Percentiles rank a stretch among this genome's conserved stretches.
Evolutionary conservation across 495 filamentous ascomycete genomes (phyloP).

Genomic region (Thermochaetoides thermophila): DNA sequence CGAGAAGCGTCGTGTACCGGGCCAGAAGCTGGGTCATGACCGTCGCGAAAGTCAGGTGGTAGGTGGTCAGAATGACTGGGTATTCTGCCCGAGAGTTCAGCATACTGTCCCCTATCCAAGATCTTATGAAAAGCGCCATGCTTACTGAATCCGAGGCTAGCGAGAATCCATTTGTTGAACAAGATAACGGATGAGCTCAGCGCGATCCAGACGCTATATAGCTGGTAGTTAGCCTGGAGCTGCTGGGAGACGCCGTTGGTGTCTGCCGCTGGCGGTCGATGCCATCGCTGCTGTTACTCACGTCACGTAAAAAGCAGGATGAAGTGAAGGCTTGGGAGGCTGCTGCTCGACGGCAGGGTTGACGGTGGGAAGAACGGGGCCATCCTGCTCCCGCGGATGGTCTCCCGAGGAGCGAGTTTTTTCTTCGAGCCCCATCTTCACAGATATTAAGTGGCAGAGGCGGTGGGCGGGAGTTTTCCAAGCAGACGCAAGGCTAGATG

Average conservation of each 20-base stretch:
- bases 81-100: conserved; percentile 31
- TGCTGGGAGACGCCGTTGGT: conserved; percentile 23
- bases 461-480: not conserved
- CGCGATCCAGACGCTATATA: conserved; percentile 80
- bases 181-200: conserved; percentile 87
- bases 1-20: conserved; percentile 68
- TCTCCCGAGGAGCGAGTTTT: conserved; percentile 71
- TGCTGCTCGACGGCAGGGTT: conserved; percentile 58
- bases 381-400: conserved; percentile 39
- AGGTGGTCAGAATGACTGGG: conserved; percentile 75
- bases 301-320: conserved; percentile 81
- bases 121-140: too few species aligned
- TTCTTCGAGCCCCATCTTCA: conserved; percentile 43
- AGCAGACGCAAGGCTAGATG: not conserved
- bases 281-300: conserved; percentile 31
- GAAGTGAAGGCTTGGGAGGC: conserved; percentile 47
- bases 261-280: not conserved
- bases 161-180: conserved; percentile 98
- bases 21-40: conserved; percentile 83
- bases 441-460: not conserved
- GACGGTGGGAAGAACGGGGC: conserved; percentile 61
- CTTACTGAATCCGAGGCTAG: conserved; percentile 73
- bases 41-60: conserved; percentile 80
- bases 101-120: conserved; percentile 10
- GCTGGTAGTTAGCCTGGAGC: too few species aligned